These are phyloP conservation scores for Candida corydali DNA, from an alignment of 805 yeast genomes.

Conservation along the genomic window DNA sequence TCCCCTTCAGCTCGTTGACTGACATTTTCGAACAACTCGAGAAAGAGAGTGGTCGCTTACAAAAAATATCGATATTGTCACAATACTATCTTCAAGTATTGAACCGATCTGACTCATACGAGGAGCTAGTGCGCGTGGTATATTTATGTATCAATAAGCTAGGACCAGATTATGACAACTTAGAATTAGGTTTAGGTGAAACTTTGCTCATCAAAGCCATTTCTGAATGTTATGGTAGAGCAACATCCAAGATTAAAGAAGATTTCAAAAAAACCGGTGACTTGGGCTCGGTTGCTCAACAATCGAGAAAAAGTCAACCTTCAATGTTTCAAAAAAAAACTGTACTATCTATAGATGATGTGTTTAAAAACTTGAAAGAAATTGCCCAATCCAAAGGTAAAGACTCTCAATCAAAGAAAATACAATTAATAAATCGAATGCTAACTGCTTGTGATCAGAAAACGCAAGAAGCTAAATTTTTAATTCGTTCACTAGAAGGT, in stretches of 20 bases:
- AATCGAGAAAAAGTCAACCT: constrained; percentile 79
- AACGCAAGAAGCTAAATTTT: constrained; percentile 73
- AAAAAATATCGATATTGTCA: constrained; percentile 72
- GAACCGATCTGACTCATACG: constrained; percentile 30
- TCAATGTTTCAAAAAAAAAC: constrained; percentile 85
- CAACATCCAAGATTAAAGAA: constrained; percentile 61
- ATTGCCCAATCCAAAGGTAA: constrained; percentile 79
- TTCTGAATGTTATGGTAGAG: constrained; percentile 84
- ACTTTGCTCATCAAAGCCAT: constrained; percentile 82
- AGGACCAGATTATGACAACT: constrained; percentile 95
- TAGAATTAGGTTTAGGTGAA: constrained; percentile 93
- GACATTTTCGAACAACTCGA: constrained; percentile 76
- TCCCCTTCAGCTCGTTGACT: constrained; percentile 43
- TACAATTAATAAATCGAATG: constrained; percentile 75
- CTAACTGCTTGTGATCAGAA: constrained; percentile 78
- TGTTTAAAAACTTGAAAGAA: constrained; percentile 66
- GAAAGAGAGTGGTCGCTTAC: constrained; percentile 74
- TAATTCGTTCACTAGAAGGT: constrained; percentile 88
- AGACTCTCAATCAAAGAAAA: constrained; percentile 76
- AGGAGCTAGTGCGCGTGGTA: constrained; percentile 63
- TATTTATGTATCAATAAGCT: constrained; percentile 83
- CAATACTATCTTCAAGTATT: constrained; percentile 68
- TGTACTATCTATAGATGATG: constrained; percentile 67
- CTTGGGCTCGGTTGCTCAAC: constrained; percentile 82
- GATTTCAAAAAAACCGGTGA: constrained; percentile 84